Evolutionary conservation across 805 yeast genomes (phyloP).

Genomic region (Saccharomyces cerevisiae): DNA sequence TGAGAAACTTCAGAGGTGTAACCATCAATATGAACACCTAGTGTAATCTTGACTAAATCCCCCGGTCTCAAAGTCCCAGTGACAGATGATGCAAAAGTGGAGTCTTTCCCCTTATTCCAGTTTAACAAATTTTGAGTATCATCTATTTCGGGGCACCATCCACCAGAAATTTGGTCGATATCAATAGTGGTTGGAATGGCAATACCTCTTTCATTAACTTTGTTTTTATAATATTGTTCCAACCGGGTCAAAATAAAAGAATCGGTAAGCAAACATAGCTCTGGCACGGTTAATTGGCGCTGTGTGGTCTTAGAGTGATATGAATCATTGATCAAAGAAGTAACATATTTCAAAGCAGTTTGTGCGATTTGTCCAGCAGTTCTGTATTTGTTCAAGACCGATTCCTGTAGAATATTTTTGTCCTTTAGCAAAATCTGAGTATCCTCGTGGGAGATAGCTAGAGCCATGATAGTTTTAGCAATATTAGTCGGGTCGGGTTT

Average conservation of each 20-base stretch:
- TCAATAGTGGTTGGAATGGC: constrained; percentile 87
- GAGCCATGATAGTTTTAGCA: constrained; percentile 42
- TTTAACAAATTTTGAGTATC: constrained; percentile 36
- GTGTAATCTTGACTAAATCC: constrained; percentile 73
- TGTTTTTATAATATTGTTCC: constrained; percentile 49
- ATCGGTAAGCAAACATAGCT: constrained; percentile 78
- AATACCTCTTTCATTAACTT: constrained; percentile 80
- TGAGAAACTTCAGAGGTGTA: constrained; percentile 83
- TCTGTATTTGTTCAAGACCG: constrained; percentile 72
- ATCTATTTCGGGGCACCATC: constrained; percentile 82
- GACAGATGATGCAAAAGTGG: constrained; percentile 17
- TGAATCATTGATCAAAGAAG: constrained; percentile 59
- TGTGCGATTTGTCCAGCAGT: constrained; percentile 85
- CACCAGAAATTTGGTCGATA: constrained; percentile 66
- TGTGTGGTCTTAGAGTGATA: constrained; percentile 45
- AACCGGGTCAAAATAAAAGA: constrained; percentile 57
- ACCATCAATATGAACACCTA: constrained; percentile 94
- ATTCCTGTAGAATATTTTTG: constrained; percentile 55
- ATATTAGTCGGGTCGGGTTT: neutral
- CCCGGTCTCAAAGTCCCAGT: constrained; percentile 45
- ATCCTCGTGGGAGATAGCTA: constrained; percentile 68
- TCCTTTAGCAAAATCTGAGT: constrained; percentile 63
- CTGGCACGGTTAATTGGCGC: constrained; percentile 46
- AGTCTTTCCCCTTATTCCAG: constrained; percentile 19
- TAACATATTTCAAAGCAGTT: constrained; percentile 62